Evolutionary conservation across 1,284 basidiomycete species (phyloP), one percentile per base, ranked within the genome.

Genomic region (Ceratobasidium papillatum): DNA sequence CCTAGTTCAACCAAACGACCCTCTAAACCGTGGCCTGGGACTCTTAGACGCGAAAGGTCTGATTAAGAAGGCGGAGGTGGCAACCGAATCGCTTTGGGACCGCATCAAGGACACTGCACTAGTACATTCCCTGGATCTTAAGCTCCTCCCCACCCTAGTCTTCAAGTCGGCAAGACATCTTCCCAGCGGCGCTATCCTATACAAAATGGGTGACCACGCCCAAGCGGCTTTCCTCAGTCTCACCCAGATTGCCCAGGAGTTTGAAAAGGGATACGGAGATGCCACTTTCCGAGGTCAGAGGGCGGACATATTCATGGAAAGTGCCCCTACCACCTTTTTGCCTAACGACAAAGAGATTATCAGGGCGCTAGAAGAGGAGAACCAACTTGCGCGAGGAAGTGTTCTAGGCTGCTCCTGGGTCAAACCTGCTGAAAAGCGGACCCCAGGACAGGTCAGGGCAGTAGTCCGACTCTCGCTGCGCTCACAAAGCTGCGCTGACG

Each of bases 331-430:
- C 62, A 34, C 30, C 27, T 49, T 49, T 43, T n/a, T 34, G 7
- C 45, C 47, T 2, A 19, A 27, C 22, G 9, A 27, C 4, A n/a
- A 11, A 11, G 45, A 34, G 12, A 5, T 19, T 7, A 27, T 51
- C 32, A 25, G 62, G 22, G 62, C 62, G 9, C 45, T 64, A 9
- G 62, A 64, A n/a, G 2, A 12, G 9, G 62, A 64, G 12, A 64
- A 64, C 47, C 45, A 34, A 11, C 30, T 64, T 25, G 14, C 47
- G 4, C 11, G 19, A 22, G 62, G 45, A 3, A 30, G 30, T 17
- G 30, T 64, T 11, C 36, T 62, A 11, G 3, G 8, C 22, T 38
- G 36, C 59, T 27, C 11, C 14, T 62, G 59, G 59, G 41, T 62
- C 2, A 62, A 45, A 43, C 59, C 59, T 27, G 59, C 32, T 3